These are phyloP conservation scores for Monosporascus sp. DNA, from an alignment of 2,329 filamentous ascomycete genomes.

Conservation along the genomic window DNA sequence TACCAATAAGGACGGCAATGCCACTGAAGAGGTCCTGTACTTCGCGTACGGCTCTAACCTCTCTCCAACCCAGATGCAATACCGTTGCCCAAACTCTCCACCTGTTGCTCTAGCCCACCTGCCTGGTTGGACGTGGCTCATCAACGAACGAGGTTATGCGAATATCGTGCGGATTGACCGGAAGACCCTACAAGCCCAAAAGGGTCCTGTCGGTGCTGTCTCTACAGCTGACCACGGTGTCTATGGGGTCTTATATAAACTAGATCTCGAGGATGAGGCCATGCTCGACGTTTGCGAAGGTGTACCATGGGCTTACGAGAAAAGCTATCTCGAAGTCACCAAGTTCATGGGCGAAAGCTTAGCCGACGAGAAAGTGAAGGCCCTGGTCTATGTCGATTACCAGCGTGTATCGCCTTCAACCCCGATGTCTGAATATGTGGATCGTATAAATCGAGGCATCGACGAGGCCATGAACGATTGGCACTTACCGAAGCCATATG, in stretches of 20 bases:
- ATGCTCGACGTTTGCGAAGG: slow-evolving; percentile 55
- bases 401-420: slow-evolving; percentile 30
- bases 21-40: slow-evolving; percentile 39
- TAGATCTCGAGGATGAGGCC: slow-evolving; percentile 45
- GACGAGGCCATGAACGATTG: slow-evolving; percentile 47
- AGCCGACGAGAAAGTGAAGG: slow-evolving; percentile 13
- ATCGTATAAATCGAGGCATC: slow-evolving; percentile 59
- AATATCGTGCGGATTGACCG: slow-evolving; percentile 48
- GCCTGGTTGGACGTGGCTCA: slow-evolving; percentile 56
- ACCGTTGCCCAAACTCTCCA: slow-evolving; percentile 53
- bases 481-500: slow-evolving; percentile 52
- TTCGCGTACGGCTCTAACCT: slow-evolving; percentile 71
- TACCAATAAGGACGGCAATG: neutral
- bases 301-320: slow-evolving; percentile 58
- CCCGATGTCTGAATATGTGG: slow-evolving; percentile 54
- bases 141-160: slow-evolving; percentile 62
- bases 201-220: neutral
- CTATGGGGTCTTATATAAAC: slow-evolving; percentile 52
- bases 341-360: slow-evolving; percentile 3
- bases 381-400: slow-evolving; percentile 58
- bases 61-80: slow-evolving; percentile 58
- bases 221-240: slow-evolving; percentile 33
- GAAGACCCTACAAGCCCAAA: neutral
- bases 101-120: slow-evolving; percentile 55
- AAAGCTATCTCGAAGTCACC: slow-evolving; percentile 34